Evolutionary conservation across 441 rosid genomes (phyloP).

Genomic region (Gossypium davidsonii): DNA sequence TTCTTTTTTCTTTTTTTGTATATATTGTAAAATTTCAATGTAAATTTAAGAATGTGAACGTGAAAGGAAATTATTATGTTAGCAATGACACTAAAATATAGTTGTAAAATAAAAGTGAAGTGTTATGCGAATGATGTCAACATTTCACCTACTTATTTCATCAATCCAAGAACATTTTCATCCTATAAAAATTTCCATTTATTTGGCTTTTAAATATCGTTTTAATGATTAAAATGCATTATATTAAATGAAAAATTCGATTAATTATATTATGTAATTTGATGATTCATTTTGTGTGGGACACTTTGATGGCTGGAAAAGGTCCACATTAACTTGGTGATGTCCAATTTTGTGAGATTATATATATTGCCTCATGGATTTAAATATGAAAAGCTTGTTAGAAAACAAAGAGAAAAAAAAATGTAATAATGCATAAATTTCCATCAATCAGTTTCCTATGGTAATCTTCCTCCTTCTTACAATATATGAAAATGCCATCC

Average conservation of each 20-base stretch:
- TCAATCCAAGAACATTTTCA: neutral
- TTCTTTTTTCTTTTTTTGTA: too few species aligned
- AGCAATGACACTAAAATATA: neutral
- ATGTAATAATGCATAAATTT: neutral
- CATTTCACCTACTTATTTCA: conserved; percentile 2
- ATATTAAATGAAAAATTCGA: neutral
- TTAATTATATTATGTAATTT: neutral
- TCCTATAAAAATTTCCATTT: neutral
- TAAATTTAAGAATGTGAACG: neutral
- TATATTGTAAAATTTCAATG: neutral
- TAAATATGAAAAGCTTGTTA: neutral
- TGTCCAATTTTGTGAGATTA: neutral
- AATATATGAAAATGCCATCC: too few species aligned
- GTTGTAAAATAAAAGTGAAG: neutral
- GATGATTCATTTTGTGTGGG: neutral
- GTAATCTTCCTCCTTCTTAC: too few species aligned
- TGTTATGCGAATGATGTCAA: neutral
- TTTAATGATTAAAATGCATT: neutral
- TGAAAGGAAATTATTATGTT: neutral
- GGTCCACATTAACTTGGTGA: neutral
- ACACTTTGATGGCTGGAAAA: neutral
- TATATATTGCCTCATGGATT: neutral
- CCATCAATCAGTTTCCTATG: too few species aligned
- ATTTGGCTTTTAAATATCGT: too few species aligned
- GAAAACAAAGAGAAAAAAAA: neutral